Conservation (phyloP, 129 eudicot species). For the Chrysanthemum makinoi region DNA sequence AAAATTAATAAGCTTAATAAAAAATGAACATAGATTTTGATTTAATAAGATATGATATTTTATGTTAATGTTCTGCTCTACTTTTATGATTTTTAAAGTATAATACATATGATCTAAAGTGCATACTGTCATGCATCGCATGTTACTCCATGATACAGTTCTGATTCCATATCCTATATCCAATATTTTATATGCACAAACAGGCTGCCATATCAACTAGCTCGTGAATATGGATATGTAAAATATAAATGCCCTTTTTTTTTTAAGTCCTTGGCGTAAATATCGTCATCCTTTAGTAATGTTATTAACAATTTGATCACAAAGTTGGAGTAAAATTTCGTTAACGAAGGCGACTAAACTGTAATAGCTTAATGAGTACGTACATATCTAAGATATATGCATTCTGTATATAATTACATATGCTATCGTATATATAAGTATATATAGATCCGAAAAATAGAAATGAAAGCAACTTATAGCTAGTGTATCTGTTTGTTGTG, state of each 20-base stretch:
- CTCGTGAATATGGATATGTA: background rate
- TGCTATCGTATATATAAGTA: too few relatives aligned
- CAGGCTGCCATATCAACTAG: conserved; percentile 31
- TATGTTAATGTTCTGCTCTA: too few relatives aligned
- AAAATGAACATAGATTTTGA: too few relatives aligned
- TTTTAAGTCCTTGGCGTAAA: background rate
- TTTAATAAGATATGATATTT: too few relatives aligned
- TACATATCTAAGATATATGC: too few relatives aligned
- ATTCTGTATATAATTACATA: too few relatives aligned
- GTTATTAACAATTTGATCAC: background rate
- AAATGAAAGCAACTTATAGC: background rate
- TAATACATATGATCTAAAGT: conserved; percentile 8
- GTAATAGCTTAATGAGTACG: background rate
- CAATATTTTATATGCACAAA: conserved; percentile 12
- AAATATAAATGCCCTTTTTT: background rate
- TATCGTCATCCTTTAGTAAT: background rate
- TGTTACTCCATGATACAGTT: conserved; percentile 42
- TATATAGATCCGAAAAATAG: background rate
- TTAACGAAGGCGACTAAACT: background rate
- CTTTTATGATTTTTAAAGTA: background rate
- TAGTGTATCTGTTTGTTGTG: too few relatives aligned
- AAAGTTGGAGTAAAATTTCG: background rate
- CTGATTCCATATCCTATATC: conserved; percentile 33
- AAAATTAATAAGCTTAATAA: too few relatives aligned
- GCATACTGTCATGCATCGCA: conserved; percentile 30